These are phyloP conservation scores for Nemania serpens DNA, from an alignment of 2,329 filamentous ascomycete genomes.

Conservation along the genomic window DNA sequence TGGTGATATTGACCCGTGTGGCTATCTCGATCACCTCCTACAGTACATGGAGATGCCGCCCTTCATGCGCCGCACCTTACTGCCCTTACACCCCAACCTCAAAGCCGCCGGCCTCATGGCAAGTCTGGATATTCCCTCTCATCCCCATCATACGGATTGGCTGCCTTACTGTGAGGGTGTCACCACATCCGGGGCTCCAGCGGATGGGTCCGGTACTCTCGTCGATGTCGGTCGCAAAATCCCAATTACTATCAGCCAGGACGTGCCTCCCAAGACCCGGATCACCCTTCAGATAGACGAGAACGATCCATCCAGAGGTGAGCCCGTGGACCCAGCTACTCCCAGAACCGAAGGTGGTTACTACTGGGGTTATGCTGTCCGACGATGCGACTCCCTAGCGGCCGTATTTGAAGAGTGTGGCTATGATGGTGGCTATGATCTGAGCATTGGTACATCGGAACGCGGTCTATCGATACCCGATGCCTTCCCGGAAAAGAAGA, in stretches of 20 bases:
- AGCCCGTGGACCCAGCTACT: slow-evolving; percentile 68
- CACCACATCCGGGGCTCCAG: slow-evolving; percentile 54
- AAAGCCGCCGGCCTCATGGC: slow-evolving; percentile 73
- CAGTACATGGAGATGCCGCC: slow-evolving; percentile 85
- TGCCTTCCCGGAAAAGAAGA: slow-evolving; percentile 51
- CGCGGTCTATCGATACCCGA: slow-evolving; percentile 62
- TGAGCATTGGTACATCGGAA: slow-evolving; percentile 84
- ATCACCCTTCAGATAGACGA: slow-evolving; percentile 72
- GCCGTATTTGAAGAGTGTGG: slow-evolving; percentile 77
- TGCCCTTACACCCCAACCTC: slow-evolving; percentile 79
- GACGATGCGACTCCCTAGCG: slow-evolving; percentile 69
- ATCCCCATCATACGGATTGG: slow-evolving; percentile 77
- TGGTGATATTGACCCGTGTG: slow-evolving; percentile 73
- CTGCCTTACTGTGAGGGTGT: slow-evolving; percentile 81
- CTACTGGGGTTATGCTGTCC: slow-evolving; percentile 83
- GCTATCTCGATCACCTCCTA: slow-evolving; percentile 79
- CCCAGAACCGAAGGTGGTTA: slow-evolving; percentile 79
- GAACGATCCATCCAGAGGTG: slow-evolving; percentile 51
- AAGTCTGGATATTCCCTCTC: slow-evolving; percentile 83
- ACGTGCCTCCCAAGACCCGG: slow-evolving; percentile 71
- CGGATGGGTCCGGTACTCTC: slow-evolving; percentile 53
- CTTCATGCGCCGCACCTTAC: slow-evolving; percentile 75
- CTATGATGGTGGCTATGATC: slow-evolving; percentile 78
- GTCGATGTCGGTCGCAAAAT: slow-evolving; percentile 63
- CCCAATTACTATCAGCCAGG: slow-evolving; percentile 59